These are phyloP conservation scores for Carallia pectinifolia DNA, from an alignment of 345 rosid genomes.

Conservation along the genomic window DNA sequence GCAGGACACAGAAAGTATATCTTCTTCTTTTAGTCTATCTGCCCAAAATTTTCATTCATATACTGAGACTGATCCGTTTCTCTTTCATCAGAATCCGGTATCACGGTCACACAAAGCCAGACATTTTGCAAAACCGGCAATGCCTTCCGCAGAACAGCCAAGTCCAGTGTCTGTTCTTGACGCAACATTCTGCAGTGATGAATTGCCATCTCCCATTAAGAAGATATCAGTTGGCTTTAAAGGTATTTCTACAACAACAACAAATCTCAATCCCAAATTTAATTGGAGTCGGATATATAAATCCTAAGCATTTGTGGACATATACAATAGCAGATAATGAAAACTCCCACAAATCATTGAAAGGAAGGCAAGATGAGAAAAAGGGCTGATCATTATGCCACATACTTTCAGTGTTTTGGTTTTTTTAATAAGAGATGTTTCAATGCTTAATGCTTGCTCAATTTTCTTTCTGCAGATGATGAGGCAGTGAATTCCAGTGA, in stretches of 20 bases:
- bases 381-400: background rate
- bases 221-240: constrained; percentile 58
- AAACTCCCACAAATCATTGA: background rate
- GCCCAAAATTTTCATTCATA: constrained; percentile 8
- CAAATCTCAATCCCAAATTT: no score
- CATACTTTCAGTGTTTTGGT: no score
- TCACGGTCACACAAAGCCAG: constrained; percentile 35
- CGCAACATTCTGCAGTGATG: constrained; percentile 66
- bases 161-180: constrained; percentile 96
- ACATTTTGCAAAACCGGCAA: constrained; percentile 33
- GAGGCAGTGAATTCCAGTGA: constrained; percentile 40
- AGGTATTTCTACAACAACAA: no score
- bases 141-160: constrained; percentile 66
- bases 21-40: constrained; percentile 24
- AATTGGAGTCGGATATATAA: no score
- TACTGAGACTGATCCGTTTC: constrained; percentile 22
- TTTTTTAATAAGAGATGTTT: background rate
- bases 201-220: constrained; percentile 79
- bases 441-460: constrained; percentile 2
- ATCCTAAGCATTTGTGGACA: no score
- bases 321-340: background rate
- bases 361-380: background rate
- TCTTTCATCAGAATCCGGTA: constrained; percentile 49
- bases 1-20: constrained; percentile 43
- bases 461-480: constrained; percentile 44